Base-by-base conservation (phyloP, 257 asterid genomes). In the Lycium barbarum region DNA sequence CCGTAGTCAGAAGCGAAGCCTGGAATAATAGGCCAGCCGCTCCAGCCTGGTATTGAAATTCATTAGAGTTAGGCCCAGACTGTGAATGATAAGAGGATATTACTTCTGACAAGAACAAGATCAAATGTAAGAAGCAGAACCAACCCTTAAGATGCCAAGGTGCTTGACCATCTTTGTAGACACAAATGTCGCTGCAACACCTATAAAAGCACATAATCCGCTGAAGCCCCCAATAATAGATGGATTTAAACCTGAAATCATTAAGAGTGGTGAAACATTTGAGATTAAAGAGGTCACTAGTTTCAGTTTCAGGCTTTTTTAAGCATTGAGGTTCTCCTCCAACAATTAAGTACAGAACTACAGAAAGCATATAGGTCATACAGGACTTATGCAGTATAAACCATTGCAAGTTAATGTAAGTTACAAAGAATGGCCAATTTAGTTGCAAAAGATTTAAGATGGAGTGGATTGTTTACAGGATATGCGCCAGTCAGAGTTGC, bases 181-280 rank as follows among this genome's bases (percentile, higher is more conserved):
- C 61, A 94, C 90, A 89, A 93, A 93, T 71, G 99, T 96, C 57
- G 99, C 98, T 33, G 96, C 92, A 45, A 96, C 95, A 26, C 99
- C 99, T 97, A 93, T 94, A 82, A 93, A 91, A 85, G 99, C 97
- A 87, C 97, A 93, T 83, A 93, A 91, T 83, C 94, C 98, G 85
- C 97, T 96, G 86, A 96, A 96, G 85, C 95, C 97, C 78, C 98
- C 99, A 81, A 95, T 91, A 82, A 95, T 90, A 84, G 99, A 95
- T 81, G 99, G 98, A 87, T 91, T 90, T 85, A 96, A 86, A 87
- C 98, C 99, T 96, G 91, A 89, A 89, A 89, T 57, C 86, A 79
- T 38, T 80, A 43, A 54, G 84, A 85, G 81, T 83, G 54, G 57
- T 51, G 61, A 74, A 82, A 82, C 62, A 20, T 57, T 76, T 84